Conservation (phyloP, 495 filamentous ascomycete species). For the Recurvomyces mirabilis region DNA sequence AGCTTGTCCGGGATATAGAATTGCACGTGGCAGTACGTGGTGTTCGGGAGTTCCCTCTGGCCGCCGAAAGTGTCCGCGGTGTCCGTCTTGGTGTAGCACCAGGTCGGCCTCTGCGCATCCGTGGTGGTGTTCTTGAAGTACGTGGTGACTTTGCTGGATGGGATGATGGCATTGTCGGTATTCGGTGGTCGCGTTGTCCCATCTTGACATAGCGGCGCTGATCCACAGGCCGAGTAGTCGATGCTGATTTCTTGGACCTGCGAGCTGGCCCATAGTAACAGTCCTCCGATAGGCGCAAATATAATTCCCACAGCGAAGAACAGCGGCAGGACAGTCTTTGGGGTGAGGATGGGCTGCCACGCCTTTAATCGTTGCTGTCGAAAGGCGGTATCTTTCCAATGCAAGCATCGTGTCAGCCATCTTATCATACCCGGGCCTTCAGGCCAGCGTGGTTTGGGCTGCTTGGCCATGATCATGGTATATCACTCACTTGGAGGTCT, state of each 20-base stretch:
- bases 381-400: constrained; percentile 67
- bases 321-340: constrained; percentile 80
- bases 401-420: constrained; percentile 2
- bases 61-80: constrained; percentile 16
- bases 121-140: constrained; percentile 49
- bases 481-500: constrained; percentile 78
- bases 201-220: constrained; percentile 34
- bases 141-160: constrained; percentile 43
- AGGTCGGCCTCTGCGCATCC: constrained; percentile 28
- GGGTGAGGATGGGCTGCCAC: constrained; percentile 92
- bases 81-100: constrained; percentile 27
- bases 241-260: constrained; percentile 79
- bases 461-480: no score
- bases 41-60: constrained; percentile 6
- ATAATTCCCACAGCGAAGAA: constrained; percentile 80
- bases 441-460: no score
- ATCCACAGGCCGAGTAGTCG: constrained; percentile 72
- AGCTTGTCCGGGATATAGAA: constrained; percentile 73
- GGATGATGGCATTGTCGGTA: constrained; percentile 33
- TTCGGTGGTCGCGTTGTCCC: constrained; percentile 19
- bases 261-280: constrained; percentile 72
- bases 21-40: constrained; percentile 48
- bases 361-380: constrained; percentile 85
- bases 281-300: constrained; percentile 77
- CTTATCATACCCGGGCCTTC: no score